Base-by-base conservation (phyloP, 495 filamentous ascomycete genomes). In the Aspergillus biplanus region DNA sequence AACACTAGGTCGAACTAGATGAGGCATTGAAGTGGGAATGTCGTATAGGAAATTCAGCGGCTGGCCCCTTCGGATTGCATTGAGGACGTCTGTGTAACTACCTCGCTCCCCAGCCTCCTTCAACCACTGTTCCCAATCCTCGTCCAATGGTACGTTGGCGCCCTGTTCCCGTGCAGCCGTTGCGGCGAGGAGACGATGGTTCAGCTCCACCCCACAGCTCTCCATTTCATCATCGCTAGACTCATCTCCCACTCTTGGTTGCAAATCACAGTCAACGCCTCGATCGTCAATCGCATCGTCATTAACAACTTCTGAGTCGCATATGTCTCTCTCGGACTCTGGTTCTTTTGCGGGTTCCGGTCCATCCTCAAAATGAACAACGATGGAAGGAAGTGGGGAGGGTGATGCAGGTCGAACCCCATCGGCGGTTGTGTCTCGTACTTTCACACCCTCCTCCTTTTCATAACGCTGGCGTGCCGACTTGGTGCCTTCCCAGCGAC, bases 401-500 rank as follows among this genome's bases (percentile, higher is more conserved):
- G 78, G 74, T n/a, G 77, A 70, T 13, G 76, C 77, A 37, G 67
- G 70, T 37, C 63, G 71, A 63, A 96, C 87, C 15, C 81, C 84
- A 68, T 91, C 85, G 59, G 86, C 87, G 1, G 92, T 92, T 4
- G 93, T 96, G 72, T 97, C 93, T 61, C 75, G 75, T 65, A 97
- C 92, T 21, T 69, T 80, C 52, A 89, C 80, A 4, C 87, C 86
- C 67, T 91, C 87, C 69, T 96, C 92, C 47, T 80, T 79, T 77
- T 97, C 93, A 71, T 90, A 96, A 13, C 89, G 85, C 71, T 94
- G 87, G 62, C 92, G 89, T 33, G 93, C 93, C 81, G 89, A 96
- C 66, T 90, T 89, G 56, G 93, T 96, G n/a, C 93, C 93, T 71
- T 96, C 92, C 93, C 93, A 97, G 68, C 90, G 90, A 64, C 93